Base-by-base conservation (phyloP, 352 stramenopile genomes). In the Globisporangium cederbergense region DNA sequence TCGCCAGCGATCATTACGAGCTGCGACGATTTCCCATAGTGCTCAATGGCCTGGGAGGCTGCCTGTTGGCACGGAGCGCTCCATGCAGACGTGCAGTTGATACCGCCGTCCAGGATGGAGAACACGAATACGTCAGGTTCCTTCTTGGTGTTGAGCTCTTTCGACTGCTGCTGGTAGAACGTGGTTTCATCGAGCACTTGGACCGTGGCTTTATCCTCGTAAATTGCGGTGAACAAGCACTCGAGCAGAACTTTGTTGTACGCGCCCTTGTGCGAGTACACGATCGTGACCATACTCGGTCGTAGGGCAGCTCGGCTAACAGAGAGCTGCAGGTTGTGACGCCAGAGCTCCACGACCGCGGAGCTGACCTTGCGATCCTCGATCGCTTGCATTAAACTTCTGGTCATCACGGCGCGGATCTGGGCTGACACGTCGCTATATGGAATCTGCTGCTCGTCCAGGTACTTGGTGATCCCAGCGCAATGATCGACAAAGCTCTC, bases 1-100 rank as follows among this genome's bases (percentile, higher is more conserved):
- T 82, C 77, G 18, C 74, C 72, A 7, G 62, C 54, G 25, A 82
- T 60, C 74, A 82, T 75, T 16, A 81, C 55, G 22, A 77, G 32
- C 18, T 18, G 50, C 9, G 62, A 34, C 28, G 57, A 28, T 10
- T 28, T 40, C 30, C 20, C 18, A 32, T 63, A 70, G 13, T 18
- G 42, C 58, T 62, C 10, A 14, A 64, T 54, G 28, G 58, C 58
- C 0, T 56, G 46, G 16, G 51, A 25, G 9, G 60, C 13, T 3
- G 46, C 38, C 55, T 65, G 20, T 54, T 68, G 49, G 34, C 60
- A 70, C 28, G 25, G 40, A 45, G 51, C 13, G 11, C 36, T 42
- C 25, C 61, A 62, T 28, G 34, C n/a, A 3, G 49, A n/a, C 38
- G 36, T 56, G 60, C 58, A 72, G 13, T 53, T 57, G 14, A 47